Base-by-base conservation (phyloP, 2,329 filamentous ascomycete genomes). In the Colletotrichum chrysophilum region DNA sequence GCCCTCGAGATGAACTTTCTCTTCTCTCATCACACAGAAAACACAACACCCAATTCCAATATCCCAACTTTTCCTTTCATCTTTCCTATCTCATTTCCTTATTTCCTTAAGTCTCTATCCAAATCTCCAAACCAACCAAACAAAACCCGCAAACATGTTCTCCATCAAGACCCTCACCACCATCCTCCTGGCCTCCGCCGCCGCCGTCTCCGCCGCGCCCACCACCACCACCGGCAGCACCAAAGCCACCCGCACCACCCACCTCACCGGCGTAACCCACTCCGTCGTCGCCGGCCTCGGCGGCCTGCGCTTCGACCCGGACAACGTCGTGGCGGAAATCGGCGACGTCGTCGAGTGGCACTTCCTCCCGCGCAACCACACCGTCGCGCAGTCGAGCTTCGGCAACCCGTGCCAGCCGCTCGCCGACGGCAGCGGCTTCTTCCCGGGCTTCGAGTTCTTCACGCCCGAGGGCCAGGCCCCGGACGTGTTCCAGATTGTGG, bases 321-420 rank as follows among this genome's bases (percentile, higher is more conserved):
- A 87, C 76, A 87, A 86, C 77, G 83, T 90, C 55, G 85, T 85
- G 4, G 90, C 89, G 21, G 81, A 83, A 13, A 73, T 86, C 9
- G 90, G 89, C 74, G 88, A 90, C 75, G 77, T 88, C 5, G 80
- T 92, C 73, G 89, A 91, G 83, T 92, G 88, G 84, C 87, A 89
- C 79, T 91, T 88, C 85, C 87, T 86, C 77, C 86, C 89, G 10
- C 80, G 78, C 74, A 89, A 88, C 83, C 90, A 91, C 85, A 86
- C 86, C 21, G 83, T 91, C 56, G 85, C 79, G 3, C 82, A 87
- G 80, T 86, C 86, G 48, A 83, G 80, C 79, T 88, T 88, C 76
- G 84, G 76, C 68, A 77, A 83, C 60, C 87, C 87, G 26, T 89
- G 88, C 82, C 16, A 81, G 71, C 87, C 87, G 3, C 81, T 85